Base-by-base conservation (phyloP, 345 rosid genomes). In the Bruguiera parviflora region DNA sequence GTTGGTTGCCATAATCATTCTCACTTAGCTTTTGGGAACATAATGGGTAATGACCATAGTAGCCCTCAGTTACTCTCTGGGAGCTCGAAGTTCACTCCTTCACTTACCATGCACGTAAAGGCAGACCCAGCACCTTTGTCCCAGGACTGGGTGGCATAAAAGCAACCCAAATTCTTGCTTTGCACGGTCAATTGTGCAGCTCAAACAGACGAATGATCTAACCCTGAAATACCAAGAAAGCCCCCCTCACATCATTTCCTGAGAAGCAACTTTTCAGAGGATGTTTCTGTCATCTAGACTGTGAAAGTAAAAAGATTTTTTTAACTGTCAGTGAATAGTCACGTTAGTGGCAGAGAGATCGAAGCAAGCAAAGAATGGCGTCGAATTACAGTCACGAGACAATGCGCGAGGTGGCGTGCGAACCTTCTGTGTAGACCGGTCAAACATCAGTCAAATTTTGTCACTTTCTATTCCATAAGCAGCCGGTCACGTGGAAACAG, bases 61-160 rank as follows among this genome's bases (percentile, higher is more conserved):
- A 22, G 31, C 46, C 52, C 53, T 46, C 7, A 29, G 66, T 15
- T 52, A 33, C 9, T 21, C 24, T 35, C 53, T 4, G 28, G 59
- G 28, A 71, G 71, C 75, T 65, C 66, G 39, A 37, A 43, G 55
- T 67, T 56, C 31, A 56, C 59, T 56, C 3, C 69, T 73, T 82
- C 83, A 76, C 88, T 81, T 79, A 65, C 81, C 82, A 77, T 73
- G 82, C 82, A 85, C 82, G 85, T 73, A 77, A 83, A 83, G 89
- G 84, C 64, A 46, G 49, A 43, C 1, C 18, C 62, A 62, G 53
- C 15, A 2, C 56, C 22, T 35, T 56, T 83, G 85, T 77, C 84
- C 69, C 76, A 1, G 22, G 21, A 53, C 74, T 21, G 57, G 81
- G 79, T 52, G 80, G 82, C 85, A 81, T 3, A 53, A 73, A 81